Evolutionary conservation across 2,329 filamentous ascomycete species (phyloP), one percentile per base, ranked within the genome.

Genomic region (Penicillium hesseltinei): DNA sequence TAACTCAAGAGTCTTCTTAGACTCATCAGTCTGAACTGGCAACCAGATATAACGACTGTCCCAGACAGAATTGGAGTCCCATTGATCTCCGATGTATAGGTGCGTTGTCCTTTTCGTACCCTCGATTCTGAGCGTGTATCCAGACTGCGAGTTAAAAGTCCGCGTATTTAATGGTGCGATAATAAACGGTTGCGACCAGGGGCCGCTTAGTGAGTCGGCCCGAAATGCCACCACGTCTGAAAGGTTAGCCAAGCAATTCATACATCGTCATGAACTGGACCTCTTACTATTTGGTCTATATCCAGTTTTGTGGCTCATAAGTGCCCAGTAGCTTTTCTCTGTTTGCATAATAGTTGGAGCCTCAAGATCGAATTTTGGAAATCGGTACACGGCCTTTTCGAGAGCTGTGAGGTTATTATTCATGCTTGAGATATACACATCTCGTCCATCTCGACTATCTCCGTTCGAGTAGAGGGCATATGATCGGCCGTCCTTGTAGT

Each of bases 221-320:
- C 81, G 77, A 71, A 84, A 83, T 1, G 80, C 81, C 6, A 85
- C 81, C 1, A 84, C 82, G 51, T 84, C 76, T 78, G 35, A 39
- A 38, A 35, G 0, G 35, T 57, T 40, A 57, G 56, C 5, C 5
- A 25, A 19, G 11, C 4, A 13, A 4, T 17, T 11, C 43, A 33
- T 25, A 7, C 13, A 33, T 2, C 15, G 3, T 3, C 4, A 4
- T 9, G 2, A 25, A 39, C 1, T 5, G 3, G 4, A 17, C 0
- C 23, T 57, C 67, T 58, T 45, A 72, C 76, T 85, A 51, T 86
- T 86, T 0, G 84, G 83, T n/a, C 84, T 74, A 54, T 86, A 86
- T 0, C 84, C 84, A 0, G 84, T 86, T 74, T 86, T 86, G 60
- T 86, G 84, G 62, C 81, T 84, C 83, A 86, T 85, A 36, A 86